These are phyloP conservation scores for Strobilomyces dryophilus DNA, from an alignment of 768 basidiomycete species.

Conservation along the genomic window DNA sequence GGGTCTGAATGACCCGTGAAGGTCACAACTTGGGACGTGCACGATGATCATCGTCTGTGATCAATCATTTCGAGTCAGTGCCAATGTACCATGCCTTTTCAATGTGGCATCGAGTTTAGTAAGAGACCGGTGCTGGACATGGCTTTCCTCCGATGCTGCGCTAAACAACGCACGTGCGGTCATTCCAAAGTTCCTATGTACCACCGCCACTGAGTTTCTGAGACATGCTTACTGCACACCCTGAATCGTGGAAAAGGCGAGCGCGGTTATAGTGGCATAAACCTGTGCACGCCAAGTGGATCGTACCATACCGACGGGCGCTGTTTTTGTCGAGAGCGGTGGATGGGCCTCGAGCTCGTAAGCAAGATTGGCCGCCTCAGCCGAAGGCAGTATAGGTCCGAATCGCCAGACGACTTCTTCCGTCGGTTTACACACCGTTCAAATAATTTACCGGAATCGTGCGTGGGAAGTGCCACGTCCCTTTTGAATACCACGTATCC, in stretches of 20 bases:
- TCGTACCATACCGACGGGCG: not conserved
- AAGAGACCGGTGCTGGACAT: not conserved
- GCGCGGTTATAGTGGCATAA: not conserved
- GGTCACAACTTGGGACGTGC: too few relatives aligned
- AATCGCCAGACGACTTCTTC: not conserved
- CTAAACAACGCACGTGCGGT: too few relatives aligned
- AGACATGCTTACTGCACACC: not conserved
- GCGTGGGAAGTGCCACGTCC: conserved; percentile 40
- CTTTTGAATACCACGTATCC: conserved; percentile 22
- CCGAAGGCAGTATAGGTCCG: not conserved
- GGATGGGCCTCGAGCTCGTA: not conserved
- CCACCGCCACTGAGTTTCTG: not conserved
- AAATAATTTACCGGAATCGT: conserved; percentile 25
- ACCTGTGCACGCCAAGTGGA: not conserved
- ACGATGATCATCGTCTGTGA: too few relatives aligned
- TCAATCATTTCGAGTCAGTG: not conserved
- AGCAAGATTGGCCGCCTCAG: not conserved
- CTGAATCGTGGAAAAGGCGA: not conserved
- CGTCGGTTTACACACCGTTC: conserved; percentile 1
- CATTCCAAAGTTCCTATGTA: not conserved
- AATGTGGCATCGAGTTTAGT: not conserved
- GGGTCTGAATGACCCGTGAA: too few relatives aligned
- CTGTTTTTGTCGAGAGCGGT: not conserved
- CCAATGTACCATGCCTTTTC: too few relatives aligned
- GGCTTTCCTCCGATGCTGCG: not conserved